Percentiles rank a stretch among this genome's conserved stretches.
Evolutionary conservation across 768 basidiomycete species (phyloP).

Genomic region (Glaciozyma antarctica): DNA sequence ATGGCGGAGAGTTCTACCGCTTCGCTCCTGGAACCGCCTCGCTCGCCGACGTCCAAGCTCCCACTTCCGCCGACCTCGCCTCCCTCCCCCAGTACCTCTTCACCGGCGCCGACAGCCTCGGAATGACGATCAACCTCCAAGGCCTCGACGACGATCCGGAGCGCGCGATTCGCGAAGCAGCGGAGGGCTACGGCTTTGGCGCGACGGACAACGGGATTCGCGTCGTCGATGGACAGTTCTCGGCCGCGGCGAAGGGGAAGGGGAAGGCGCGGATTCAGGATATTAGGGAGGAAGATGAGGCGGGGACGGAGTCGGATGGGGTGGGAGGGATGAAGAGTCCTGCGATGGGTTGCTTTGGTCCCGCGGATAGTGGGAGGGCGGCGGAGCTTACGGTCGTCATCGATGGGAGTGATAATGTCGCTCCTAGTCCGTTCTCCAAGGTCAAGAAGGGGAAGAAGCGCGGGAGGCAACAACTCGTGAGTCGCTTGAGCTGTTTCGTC

Average conservation of each 20-base stretch:
- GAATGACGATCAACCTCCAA: slow-evolving; percentile 16
- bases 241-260: slow-evolving; percentile 4
- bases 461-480: slow-evolving; percentile 1
- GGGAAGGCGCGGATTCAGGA: background rate
- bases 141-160: slow-evolving; percentile 20
- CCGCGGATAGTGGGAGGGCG: background rate
- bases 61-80: slow-evolving; percentile 26
- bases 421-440: slow-evolving; percentile 21
- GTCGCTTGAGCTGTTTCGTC: background rate
- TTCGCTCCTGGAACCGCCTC: slow-evolving; percentile 25
- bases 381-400: slow-evolving; percentile 15
- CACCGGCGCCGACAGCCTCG: background rate
- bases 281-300: slow-evolving; percentile 5
- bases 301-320: background rate
- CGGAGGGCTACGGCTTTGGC: slow-evolving; percentile 7
- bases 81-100: slow-evolving; percentile 7
- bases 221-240: background rate
- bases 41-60: slow-evolving; percentile 25
- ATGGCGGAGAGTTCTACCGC: slow-evolving; percentile 13
- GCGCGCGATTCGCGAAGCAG: slow-evolving; percentile 10
- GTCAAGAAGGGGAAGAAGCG: slow-evolving; percentile 5
- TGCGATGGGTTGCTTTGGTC: slow-evolving; percentile 19
- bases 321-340: slow-evolving; percentile 7
- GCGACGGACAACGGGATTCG: background rate
- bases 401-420: slow-evolving; percentile 11